Conservation (phyloP, 805 yeast species). For the Candida sithepensis region DNA sequence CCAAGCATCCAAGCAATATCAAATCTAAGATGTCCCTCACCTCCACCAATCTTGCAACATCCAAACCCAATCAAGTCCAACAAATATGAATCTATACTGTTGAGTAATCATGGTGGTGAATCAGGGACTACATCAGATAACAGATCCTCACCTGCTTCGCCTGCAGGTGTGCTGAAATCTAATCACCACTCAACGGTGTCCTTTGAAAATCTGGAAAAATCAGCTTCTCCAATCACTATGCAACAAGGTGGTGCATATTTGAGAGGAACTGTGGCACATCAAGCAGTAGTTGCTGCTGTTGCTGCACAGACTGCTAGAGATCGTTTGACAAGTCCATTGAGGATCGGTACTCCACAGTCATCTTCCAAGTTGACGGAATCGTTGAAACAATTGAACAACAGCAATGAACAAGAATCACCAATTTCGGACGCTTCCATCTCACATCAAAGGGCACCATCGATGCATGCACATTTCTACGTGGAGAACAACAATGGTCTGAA, state of each 20-base stretch:
- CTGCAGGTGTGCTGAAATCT: not conserved
- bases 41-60: conserved; percentile 60
- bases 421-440: conserved; percentile 1
- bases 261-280: conserved; percentile 35
- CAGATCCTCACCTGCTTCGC: not conserved
- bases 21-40: conserved; percentile 62
- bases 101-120: not conserved
- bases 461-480: conserved; percentile 76
- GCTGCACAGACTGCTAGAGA: conserved; percentile 38
- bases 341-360: not conserved
- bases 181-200: not conserved
- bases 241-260: conserved; percentile 27
- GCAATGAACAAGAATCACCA: not conserved
- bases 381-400: conserved; percentile 4
- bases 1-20: conserved; percentile 58
- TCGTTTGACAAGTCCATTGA: conserved; percentile 9
- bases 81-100: conserved; percentile 14
- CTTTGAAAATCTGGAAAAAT: not conserved
- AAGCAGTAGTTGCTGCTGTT: conserved; percentile 37
- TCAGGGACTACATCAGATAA: not conserved
- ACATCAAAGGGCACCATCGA: conserved; percentile 56
- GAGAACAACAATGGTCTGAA: conserved; percentile 54
- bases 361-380: conserved; percentile 26
- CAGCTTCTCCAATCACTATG: conserved; percentile 7
- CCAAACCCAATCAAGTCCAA: conserved; percentile 24